Evolutionary conservation across 306 rosid species (phyloP), one percentile per base, ranked within the genome.

Genomic region (Cucurbita argyrosperma): DNA sequence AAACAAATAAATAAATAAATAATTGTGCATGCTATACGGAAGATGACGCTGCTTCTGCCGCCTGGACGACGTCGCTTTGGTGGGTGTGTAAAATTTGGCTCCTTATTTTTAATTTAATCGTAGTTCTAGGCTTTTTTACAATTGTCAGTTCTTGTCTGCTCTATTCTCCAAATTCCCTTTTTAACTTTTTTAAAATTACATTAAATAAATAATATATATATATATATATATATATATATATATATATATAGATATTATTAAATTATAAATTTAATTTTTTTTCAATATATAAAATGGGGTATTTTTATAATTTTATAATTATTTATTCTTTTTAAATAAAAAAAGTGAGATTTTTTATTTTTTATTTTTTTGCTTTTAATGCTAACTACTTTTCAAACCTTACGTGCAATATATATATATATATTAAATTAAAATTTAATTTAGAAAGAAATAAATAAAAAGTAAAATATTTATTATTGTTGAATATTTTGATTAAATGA

Each of bases 31-130:
- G 2, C 13, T 4, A 15, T 63, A 63, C 50, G 70, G 50, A 23
- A 39, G 30, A 63, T 65, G 53, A 65, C 71, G 53, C 53, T 65
- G n/a, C 71, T 3, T 47, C 51, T 65, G 71, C 52, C 52, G 23
- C 6, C 10, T 18, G 53, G 43, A 65, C 71, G 71, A 65, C 71
- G 71, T 65, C 71, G 71, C 71, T 65, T 43, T 43, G 71, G 8
- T 65, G 16, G 2, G 16, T 64, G 37, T 64, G 14, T 8, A 0
- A 12, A 26, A 23, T 15, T 38, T 1, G 35, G 26, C 8, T 37
- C 11, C 19, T 65, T 42, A n/a, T 12, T 61, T 0, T 10, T 5
- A 10, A n/a, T 9, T 42, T 14, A 14, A 39, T 39, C 46, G 19
- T 16, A 18, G 43, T 35, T 30, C 19, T 11, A 12, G 18, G 19